Conservation (phyloP, 2,329 filamentous ascomycete genomes). For the Trichoderma semiorbis region DNA sequence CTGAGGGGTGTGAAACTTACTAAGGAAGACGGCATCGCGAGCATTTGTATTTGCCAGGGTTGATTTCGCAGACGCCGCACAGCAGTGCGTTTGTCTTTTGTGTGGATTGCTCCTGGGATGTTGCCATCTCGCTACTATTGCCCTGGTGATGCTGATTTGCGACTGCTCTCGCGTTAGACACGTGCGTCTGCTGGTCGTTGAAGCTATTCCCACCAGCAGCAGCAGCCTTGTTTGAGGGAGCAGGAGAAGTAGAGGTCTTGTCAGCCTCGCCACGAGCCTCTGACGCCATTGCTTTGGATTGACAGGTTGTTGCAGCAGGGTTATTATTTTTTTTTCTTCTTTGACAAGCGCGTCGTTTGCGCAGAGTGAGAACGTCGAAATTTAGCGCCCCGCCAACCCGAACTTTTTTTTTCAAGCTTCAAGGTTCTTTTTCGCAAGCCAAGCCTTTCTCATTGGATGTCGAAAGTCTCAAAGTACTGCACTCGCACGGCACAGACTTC, state of each 20-base stretch:
- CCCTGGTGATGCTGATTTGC: background rate
- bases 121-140: background rate
- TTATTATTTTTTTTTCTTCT: background rate
- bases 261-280: constrained; percentile 6
- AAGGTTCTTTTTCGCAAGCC: background rate
- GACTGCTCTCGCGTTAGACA: background rate
- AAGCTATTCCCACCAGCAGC: background rate
- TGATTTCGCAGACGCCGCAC: constrained; percentile 53
- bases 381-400: background rate
- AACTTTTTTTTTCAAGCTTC: background rate
- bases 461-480: background rate
- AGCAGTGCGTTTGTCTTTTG: background rate
- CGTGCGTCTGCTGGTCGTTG: background rate
- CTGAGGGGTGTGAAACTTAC: constrained; percentile 39
- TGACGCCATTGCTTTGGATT: background rate
- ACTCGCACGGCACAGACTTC: background rate
- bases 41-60: constrained; percentile 60
- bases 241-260: background rate
- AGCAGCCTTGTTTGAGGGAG: background rate
- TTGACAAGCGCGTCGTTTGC: background rate
- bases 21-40: constrained; percentile 56
- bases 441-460: background rate
- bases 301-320: background rate
- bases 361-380: background rate
- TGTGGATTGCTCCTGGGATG: background rate